A percentile compares a stretch with the other conserved stretches of the same genome.
These are phyloP conservation scores for Oryza rufipogon DNA, from an alignment of 176 grass and related monocot genomes.

Conservation along the genomic window DNA sequence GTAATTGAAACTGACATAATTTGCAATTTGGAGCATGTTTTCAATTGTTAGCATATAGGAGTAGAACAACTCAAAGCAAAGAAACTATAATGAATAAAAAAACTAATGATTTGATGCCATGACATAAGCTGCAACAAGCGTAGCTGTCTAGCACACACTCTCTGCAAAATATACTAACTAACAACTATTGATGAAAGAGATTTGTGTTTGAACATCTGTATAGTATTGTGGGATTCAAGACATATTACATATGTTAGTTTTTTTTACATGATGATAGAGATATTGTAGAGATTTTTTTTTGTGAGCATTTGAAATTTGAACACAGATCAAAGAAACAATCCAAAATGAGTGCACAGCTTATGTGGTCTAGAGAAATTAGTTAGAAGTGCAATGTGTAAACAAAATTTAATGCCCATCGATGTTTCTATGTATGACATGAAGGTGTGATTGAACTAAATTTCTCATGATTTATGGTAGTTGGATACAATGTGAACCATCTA, in stretches of 20 bases:
- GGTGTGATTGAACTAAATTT: background rate
- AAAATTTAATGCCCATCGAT: slow-evolving; percentile 4
- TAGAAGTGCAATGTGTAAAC: background rate
- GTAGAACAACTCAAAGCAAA: slow-evolving; percentile 23
- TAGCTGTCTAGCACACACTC: background rate
- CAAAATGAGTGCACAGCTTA: background rate
- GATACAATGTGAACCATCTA: background rate
- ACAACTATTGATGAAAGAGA: background rate
- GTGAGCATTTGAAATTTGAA: slow-evolving; percentile 19
- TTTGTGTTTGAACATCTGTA: background rate
- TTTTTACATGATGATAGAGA: slow-evolving; percentile 6
- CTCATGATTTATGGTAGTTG: background rate
- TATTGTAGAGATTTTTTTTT: background rate
- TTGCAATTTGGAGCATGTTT: slow-evolving; percentile 21
- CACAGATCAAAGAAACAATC: background rate
- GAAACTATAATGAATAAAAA: slow-evolving; percentile 23
- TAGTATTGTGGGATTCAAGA: background rate
- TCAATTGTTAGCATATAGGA: slow-evolving; percentile 22
- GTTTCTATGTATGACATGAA: background rate
- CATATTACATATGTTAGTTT: background rate
- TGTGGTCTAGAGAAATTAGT: background rate
- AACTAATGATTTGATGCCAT: slow-evolving; percentile 30
- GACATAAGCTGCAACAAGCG: slow-evolving; percentile 18
- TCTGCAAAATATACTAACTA: slow-evolving; percentile 24
- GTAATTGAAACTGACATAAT: slow-evolving; percentile 25